These are phyloP conservation scores for Cafeteria roenbergensis DNA, from an alignment of 108 stramenopile species.

Conservation along the genomic window DNA sequence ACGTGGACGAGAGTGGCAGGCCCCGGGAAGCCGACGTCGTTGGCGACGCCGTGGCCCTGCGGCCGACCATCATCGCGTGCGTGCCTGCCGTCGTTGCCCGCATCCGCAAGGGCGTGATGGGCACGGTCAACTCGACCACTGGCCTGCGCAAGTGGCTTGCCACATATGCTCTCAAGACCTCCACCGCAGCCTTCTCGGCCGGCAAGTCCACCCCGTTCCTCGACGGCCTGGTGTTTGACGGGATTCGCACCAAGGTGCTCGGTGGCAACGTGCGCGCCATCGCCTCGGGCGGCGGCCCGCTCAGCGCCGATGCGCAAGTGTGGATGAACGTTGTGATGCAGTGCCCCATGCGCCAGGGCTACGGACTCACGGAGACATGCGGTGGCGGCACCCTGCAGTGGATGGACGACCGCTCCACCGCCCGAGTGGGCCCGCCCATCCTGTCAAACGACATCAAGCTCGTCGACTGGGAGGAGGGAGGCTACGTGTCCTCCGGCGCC, in stretches of 20 bases:
- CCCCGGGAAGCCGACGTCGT: neutral
- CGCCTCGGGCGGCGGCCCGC: constrained; percentile 17
- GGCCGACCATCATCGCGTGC: constrained; percentile 19
- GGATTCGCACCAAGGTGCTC: constrained; percentile 16
- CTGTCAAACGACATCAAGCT: constrained; percentile 15
- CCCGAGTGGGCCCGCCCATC: constrained; percentile 14
- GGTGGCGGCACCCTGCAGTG: constrained; percentile 16
- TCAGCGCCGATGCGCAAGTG: constrained; percentile 12
- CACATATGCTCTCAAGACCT: neutral
- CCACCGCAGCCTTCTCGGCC: neutral
- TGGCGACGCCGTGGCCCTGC: constrained; percentile 17
- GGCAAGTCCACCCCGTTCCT: constrained; percentile 16
- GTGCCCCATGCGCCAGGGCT: constrained; percentile 24
- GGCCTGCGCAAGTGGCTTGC: constrained; percentile 14
- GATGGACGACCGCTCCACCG: constrained; percentile 7
- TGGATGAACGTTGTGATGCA: constrained; percentile 18
- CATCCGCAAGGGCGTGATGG: constrained; percentile 10
- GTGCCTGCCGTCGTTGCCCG: constrained; percentile 20
- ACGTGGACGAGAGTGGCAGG: neutral
- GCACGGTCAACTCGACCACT: constrained; percentile 1
- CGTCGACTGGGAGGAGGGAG: constrained; percentile 23
- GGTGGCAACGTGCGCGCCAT: constrained; percentile 19
- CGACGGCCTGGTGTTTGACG: constrained; percentile 20
- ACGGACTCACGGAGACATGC: constrained; percentile 17
- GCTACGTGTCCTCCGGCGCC: constrained; percentile 6